Conservation (phyloP, 352 stramenopile genomes). For the Hyaloperonospora arabidopsidis region DNA sequence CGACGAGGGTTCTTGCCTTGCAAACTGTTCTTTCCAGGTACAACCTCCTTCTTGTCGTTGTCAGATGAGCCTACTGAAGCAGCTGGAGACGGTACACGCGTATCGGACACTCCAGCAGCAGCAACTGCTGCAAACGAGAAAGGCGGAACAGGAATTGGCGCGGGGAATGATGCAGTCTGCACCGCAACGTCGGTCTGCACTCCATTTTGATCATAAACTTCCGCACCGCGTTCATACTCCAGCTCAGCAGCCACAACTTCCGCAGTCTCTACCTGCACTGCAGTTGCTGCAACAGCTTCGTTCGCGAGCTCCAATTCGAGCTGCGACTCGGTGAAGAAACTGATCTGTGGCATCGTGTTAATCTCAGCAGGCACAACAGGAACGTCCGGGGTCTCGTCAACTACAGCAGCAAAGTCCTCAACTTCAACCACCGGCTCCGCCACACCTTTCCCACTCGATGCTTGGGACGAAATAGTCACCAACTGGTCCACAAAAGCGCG, state of each 20-base stretch:
- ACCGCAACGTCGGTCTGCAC: slow-evolving; percentile 10
- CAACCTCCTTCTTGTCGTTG: slow-evolving; percentile 20
- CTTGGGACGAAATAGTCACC: slow-evolving; percentile 16
- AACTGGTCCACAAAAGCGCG: slow-evolving; percentile 53
- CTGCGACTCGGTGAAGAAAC: slow-evolving; percentile 80
- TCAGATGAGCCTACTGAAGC: slow-evolving; percentile 20
- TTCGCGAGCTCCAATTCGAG: slow-evolving; percentile 28
- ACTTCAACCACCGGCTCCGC: slow-evolving; percentile 1
- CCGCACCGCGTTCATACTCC: slow-evolving; percentile 15
- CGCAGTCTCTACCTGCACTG: slow-evolving; percentile 18
- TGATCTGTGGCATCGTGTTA: slow-evolving; percentile 62
- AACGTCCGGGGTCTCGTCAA: slow-evolving; percentile 7
- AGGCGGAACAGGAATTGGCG: slow-evolving; percentile 28
- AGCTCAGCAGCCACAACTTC: slow-evolving; percentile 11
- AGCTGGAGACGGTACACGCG: slow-evolving; percentile 20
- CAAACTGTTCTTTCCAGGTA: slow-evolving; percentile 12
- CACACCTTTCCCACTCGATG: slow-evolving; percentile 2
- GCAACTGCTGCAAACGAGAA: slow-evolving; percentile 48
- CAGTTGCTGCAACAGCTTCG: slow-evolving; percentile 2
- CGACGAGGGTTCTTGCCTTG: slow-evolving; percentile 30
- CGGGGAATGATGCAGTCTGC: slow-evolving; percentile 6
- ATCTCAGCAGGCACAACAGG: slow-evolving; percentile 25
- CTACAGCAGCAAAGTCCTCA: slow-evolving; percentile 6
- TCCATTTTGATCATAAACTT: slow-evolving; percentile 8
- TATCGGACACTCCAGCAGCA: slow-evolving; percentile 12